Evolutionary conservation across 2,329 filamentous ascomycete genomes (phyloP).

Genomic region (Phaeophleospora eucalypticola): DNA sequence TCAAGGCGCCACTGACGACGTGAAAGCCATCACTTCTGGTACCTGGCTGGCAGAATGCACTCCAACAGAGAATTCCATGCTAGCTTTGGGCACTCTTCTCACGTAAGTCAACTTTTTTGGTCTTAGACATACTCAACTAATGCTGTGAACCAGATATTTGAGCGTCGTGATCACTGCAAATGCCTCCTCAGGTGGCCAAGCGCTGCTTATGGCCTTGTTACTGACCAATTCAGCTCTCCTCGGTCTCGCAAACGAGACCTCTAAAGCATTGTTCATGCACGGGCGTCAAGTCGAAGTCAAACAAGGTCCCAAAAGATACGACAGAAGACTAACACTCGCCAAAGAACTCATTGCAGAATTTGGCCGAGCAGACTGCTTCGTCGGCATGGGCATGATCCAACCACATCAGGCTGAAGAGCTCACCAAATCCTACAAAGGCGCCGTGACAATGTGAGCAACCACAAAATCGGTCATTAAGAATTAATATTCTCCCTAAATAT

Average conservation of each 20-base stretch:
- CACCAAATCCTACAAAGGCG: slow-evolving; percentile 8
- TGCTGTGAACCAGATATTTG: slow-evolving; percentile 34
- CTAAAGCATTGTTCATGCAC: slow-evolving; percentile 49
- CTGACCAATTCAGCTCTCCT: slow-evolving; percentile 52
- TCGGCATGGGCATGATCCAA: slow-evolving; percentile 37
- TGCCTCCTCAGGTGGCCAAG: slow-evolving; percentile 50
- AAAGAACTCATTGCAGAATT: slow-evolving; percentile 37
- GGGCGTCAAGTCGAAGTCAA: slow-evolving; percentile 39
- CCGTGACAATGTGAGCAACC: slow-evolving; percentile 14
- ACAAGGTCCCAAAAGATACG: slow-evolving; percentile 29
- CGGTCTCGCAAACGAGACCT: slow-evolving; percentile 51
- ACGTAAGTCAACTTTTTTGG: slow-evolving; percentile 40
- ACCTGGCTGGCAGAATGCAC: slow-evolving; percentile 54
- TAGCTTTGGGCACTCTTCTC: slow-evolving; percentile 52
- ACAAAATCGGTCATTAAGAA: neutral
- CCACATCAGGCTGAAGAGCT: slow-evolving; percentile 6
- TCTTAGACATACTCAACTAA: neutral
- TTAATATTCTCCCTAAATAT: slow-evolving; percentile 6
- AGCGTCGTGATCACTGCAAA: slow-evolving; percentile 55
- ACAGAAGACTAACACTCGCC: slow-evolving; percentile 35
- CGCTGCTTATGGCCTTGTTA: slow-evolving; percentile 51
- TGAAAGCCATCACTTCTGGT: slow-evolving; percentile 57
- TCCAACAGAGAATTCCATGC: slow-evolving; percentile 48
- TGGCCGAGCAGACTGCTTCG: slow-evolving; percentile 36
- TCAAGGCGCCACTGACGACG: slow-evolving; percentile 51